These are phyloP conservation scores for Fusarium transvaalense DNA, from an alignment of 2,329 filamentous ascomycete genomes.

Conservation along the genomic window DNA sequence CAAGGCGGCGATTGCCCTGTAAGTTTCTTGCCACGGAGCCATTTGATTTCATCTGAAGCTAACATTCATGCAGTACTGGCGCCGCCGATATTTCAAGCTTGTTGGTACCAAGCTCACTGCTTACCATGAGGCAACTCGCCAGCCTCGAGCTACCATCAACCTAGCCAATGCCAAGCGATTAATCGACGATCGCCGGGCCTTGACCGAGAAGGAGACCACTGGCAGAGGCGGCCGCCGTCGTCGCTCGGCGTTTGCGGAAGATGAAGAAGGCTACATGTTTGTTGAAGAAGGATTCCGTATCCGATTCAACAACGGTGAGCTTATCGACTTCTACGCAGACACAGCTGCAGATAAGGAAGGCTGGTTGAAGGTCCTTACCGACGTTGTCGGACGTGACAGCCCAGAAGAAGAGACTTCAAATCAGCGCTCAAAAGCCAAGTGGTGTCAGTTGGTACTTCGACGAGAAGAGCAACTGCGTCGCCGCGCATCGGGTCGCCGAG, in stretches of 20 bases:
- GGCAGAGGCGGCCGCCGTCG: constrained; percentile 83
- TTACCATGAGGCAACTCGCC: constrained; percentile 94
- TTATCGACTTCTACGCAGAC: constrained; percentile 99
- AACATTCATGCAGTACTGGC: constrained; percentile 82
- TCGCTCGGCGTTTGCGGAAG: constrained; percentile 95
- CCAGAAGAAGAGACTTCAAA: constrained; percentile 60
- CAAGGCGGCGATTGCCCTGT: constrained; percentile 98
- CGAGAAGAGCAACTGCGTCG: constrained; percentile 70
- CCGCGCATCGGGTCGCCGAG: constrained; percentile 64
- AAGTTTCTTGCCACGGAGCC: constrained; percentile 59
- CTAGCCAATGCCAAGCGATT: constrained; percentile 91
- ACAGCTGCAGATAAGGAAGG: constrained; percentile 87
- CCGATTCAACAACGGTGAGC: constrained; percentile 96
- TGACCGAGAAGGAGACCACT: constrained; percentile 86
- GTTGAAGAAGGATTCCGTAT: constrained; percentile 99
- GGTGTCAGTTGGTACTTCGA: constrained; percentile 77
- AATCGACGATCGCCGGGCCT: constrained; percentile 88
- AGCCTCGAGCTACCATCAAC: constrained; percentile 97
- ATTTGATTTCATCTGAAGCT: constrained; percentile 45
- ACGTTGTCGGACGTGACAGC: constrained; percentile 72
- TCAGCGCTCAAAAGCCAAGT: constrained; percentile 66
- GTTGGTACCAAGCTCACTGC: constrained; percentile 91
- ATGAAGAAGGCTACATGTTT: constrained; percentile 99
- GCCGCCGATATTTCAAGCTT: constrained; percentile 96
- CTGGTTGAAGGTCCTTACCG: constrained; percentile 91